Evolutionary conservation across 2,329 filamentous ascomycete species (phyloP).

Genomic region (Talaromyces rugulosus): DNA sequence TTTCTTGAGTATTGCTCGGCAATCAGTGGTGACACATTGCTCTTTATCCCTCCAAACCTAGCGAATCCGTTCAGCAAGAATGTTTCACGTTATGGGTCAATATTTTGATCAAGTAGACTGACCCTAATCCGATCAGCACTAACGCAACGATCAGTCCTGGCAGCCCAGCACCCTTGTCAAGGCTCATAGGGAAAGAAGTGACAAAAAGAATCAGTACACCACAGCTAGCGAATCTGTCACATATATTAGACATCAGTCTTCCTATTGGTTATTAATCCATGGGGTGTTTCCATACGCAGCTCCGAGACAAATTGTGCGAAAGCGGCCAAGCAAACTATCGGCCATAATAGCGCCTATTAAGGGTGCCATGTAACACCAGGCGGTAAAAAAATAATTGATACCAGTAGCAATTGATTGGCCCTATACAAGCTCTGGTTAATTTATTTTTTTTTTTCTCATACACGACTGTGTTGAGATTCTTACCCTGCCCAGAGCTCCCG

Average conservation of each 20-base stretch:
- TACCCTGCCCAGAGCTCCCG: conserved; percentile 1
- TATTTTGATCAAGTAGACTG: background rate
- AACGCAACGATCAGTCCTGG: background rate
- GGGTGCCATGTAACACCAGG: conserved; percentile 1
- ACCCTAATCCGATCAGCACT: conserved; percentile 1
- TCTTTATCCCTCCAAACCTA: conserved; percentile 47
- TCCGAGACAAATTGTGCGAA: background rate
- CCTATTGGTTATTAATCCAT: background rate
- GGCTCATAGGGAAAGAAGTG: background rate
- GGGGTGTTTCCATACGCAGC: background rate
- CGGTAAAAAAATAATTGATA: background rate
- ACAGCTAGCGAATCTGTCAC: background rate
- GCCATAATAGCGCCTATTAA: conserved; percentile 1
- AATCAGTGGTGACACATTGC: conserved; percentile 68
- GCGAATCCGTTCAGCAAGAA: background rate
- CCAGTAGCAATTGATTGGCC: background rate
- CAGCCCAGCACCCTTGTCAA: background rate
- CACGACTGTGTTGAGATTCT: background rate
- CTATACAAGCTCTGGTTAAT: background rate
- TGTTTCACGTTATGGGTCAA: background rate
- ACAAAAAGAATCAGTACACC: background rate
- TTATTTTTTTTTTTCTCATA: background rate
- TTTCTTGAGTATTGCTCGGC: conserved; percentile 65
- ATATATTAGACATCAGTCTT: background rate
- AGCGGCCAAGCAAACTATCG: background rate